These are phyloP conservation scores for Linderina pennispora DNA, from an alignment of 192 early-diverging fungal genomes.

Conservation along the genomic window DNA sequence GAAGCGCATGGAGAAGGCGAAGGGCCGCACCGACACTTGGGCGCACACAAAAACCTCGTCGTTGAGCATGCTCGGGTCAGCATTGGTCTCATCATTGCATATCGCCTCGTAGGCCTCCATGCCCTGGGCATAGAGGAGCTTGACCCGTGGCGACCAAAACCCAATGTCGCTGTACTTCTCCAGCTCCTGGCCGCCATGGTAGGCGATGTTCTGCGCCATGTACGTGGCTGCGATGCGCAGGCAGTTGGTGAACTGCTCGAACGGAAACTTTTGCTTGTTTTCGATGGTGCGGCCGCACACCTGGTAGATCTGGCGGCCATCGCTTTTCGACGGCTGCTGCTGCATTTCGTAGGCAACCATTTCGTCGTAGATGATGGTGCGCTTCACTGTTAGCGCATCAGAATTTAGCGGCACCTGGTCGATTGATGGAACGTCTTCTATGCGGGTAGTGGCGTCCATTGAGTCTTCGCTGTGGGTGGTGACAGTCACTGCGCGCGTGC, in stretches of 20 bases:
- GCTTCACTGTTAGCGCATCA: conserved; percentile 16
- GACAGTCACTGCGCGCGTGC: conserved; percentile 15
- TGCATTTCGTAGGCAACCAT: conserved; percentile 33
- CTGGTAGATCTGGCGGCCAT: conserved; percentile 21
- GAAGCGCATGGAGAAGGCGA: conserved; percentile 11
- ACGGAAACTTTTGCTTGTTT: conserved; percentile 10
- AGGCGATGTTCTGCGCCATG: conserved; percentile 22
- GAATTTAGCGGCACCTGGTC: conserved; percentile 19
- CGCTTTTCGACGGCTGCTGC: conserved; percentile 9
- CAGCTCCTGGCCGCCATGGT: conserved; percentile 14
- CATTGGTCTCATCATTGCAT: background rate
- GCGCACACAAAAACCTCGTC: conserved; percentile 30
- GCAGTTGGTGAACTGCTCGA: conserved; percentile 15
- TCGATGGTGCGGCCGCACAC: conserved; percentile 20
- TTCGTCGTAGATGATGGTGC: conserved; percentile 23
- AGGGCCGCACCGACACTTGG: conserved; percentile 19
- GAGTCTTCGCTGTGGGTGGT: conserved; percentile 7
- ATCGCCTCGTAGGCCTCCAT: conserved; percentile 5
- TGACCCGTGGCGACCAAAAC: conserved; percentile 33
- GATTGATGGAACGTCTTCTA: conserved; percentile 21
- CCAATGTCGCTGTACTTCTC: conserved; percentile 15
- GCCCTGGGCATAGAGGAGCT: conserved; percentile 19
- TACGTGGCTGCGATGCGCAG: conserved; percentile 21
- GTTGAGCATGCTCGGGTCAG: conserved; percentile 17
- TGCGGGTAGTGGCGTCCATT: conserved; percentile 10